Percentiles rank a stretch among this genome's conserved stretches.
These are phyloP conservation scores for Melastoma candidum DNA, from an alignment of 441 rosid species.

Conservation along the genomic window DNA sequence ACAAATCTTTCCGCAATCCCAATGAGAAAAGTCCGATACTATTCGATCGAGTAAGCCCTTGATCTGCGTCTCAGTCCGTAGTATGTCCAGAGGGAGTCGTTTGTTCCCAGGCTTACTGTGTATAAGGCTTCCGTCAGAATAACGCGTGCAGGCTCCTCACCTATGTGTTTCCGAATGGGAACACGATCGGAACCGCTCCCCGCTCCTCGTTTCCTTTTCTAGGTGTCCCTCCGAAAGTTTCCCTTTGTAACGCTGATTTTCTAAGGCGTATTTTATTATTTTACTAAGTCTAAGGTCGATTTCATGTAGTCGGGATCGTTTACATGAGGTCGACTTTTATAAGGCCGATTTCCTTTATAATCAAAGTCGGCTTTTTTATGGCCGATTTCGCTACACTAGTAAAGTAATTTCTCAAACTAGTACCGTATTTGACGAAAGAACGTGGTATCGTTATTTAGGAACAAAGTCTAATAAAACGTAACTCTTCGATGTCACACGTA, in stretches of 20 bases:
- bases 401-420: too few relatives aligned
- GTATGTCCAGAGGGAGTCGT: conserved; percentile 54
- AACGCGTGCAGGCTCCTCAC: conserved; percentile 28
- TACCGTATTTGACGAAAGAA: not conserved
- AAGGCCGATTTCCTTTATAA: too few relatives aligned
- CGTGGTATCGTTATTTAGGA: too few relatives aligned
- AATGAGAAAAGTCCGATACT: conserved; percentile 34
- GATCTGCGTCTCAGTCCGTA: conserved; percentile 26
- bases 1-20: conserved; percentile 34
- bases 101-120: conserved; percentile 51
- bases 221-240: too few relatives aligned
- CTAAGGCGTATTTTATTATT: too few relatives aligned
- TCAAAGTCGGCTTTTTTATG: too few relatives aligned
- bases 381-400: too few relatives aligned
- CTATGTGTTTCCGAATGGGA: conserved; percentile 23
- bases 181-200: not conserved
- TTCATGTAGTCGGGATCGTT: too few relatives aligned
- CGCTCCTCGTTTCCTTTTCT: too few relatives aligned
- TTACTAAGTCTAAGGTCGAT: too few relatives aligned
- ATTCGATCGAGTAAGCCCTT: conserved; percentile 15
- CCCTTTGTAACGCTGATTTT: too few relatives aligned
- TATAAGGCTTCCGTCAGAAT: conserved; percentile 34
- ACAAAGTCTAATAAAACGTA: not conserved
- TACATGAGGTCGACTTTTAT: too few relatives aligned
- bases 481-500: not conserved